These are phyloP conservation scores for Coemansia sp. DNA, from an alignment of 192 early-diverging fungal species.

Conservation along the genomic window DNA sequence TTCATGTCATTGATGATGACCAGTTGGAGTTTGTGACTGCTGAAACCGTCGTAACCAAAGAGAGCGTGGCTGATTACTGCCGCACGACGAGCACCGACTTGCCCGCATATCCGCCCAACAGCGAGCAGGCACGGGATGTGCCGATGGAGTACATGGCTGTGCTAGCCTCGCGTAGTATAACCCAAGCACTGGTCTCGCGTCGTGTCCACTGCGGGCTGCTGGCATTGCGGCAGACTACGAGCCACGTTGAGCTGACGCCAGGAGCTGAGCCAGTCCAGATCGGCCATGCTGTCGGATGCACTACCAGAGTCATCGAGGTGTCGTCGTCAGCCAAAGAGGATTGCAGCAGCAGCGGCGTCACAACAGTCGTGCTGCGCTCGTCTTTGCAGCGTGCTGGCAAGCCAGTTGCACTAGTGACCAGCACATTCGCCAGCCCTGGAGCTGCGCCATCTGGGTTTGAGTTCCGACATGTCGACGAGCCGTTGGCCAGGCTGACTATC, in stretches of 20 bases:
- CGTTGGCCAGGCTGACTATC: slow-evolving; percentile 59
- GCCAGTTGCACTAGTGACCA: not conserved
- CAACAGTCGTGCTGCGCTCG: not conserved
- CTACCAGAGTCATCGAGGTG: slow-evolving; percentile 71
- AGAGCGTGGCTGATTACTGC: slow-evolving; percentile 88
- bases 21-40: slow-evolving; percentile 6
- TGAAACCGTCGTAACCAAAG: slow-evolving; percentile 52
- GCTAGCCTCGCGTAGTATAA: slow-evolving; percentile 72
- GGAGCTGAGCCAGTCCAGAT: slow-evolving; percentile 60
- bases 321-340: not conserved
- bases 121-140: slow-evolving; percentile 63
- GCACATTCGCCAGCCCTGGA: slow-evolving; percentile 35
- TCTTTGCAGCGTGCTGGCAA: not conserved
- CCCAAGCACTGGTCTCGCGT: slow-evolving; percentile 81
- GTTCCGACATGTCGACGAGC: slow-evolving; percentile 76
- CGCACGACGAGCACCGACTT: slow-evolving; percentile 64
- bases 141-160: slow-evolving; percentile 70
- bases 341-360: not conserved
- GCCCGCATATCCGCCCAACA: slow-evolving; percentile 61
- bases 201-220: slow-evolving; percentile 82
- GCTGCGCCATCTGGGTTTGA: slow-evolving; percentile 59
- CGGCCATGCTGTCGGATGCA: slow-evolving; percentile 74
- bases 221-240: slow-evolving; percentile 78
- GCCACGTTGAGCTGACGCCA: slow-evolving; percentile 71
- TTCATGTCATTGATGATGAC: not conserved